Percentiles rank a stretch among this genome's conserved stretches.
Conservation (phyloP, 1,284 basidiomycete genomes). For the Cystobasidium sp. region DNA sequence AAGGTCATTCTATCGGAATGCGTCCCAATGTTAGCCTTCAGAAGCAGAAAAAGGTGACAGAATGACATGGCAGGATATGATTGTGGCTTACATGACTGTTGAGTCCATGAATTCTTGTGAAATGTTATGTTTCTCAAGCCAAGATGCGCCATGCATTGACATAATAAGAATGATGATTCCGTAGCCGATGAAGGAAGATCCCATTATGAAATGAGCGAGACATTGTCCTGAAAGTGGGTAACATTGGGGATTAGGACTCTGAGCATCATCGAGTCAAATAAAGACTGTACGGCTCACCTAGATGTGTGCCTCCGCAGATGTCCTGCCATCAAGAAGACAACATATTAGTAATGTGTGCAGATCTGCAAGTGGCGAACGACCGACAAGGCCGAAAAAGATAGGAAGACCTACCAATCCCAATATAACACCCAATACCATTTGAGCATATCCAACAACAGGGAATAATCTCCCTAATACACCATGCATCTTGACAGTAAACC, state of each 20-base stretch:
- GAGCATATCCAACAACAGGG: conserved; percentile 84
- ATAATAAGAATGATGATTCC: conserved; percentile 81
- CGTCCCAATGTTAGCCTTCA: conserved; percentile 24
- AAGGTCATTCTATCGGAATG: conserved; percentile 28
- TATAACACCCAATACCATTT: conserved; percentile 63
- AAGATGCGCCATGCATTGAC: conserved; percentile 78
- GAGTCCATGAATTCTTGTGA: conserved; percentile 89
- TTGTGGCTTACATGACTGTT: conserved; percentile 67
- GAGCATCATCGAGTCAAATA: not conserved
- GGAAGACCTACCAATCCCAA: conserved; percentile 47
- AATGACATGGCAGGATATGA: not conserved
- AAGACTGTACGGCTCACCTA: conserved; percentile 54
- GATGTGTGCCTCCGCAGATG: conserved; percentile 63
- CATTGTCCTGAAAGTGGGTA: conserved; percentile 52
- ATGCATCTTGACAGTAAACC: conserved; percentile 73
- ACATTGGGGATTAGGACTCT: not conserved
- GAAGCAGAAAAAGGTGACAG: conserved; percentile 32
- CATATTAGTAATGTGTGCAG: not conserved
- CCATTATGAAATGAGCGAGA: conserved; percentile 84
- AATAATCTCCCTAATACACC: conserved; percentile 82
- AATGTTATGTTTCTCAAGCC: conserved; percentile 66
- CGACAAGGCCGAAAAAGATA: not conserved
- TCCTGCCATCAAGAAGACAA: not conserved
- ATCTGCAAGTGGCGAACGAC: not conserved
- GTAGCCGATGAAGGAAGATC: conserved; percentile 71